Evolutionary conservation across 2,329 filamentous ascomycete species (phyloP), one percentile per base, ranked within the genome.

Genomic region (Hymenoscyphus occultus): DNA sequence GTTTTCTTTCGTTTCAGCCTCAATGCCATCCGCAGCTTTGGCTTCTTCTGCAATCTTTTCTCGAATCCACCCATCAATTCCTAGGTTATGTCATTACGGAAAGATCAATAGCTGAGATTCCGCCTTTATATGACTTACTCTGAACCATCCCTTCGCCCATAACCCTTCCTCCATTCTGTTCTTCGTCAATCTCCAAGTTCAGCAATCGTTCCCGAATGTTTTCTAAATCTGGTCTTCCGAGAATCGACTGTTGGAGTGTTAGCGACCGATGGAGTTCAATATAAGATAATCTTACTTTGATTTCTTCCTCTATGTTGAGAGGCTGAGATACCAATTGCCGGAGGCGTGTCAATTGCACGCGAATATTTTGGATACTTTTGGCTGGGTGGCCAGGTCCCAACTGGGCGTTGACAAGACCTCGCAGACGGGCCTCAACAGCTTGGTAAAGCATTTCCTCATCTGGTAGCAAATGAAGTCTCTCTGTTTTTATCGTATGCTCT

Each of bases 291-390:
- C 5, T 13, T 39, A 64, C 65, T 60, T 64, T 60, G 1, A 61
- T 57, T 5, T 57, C 6, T 19, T 59, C n/a, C 57, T 67, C 65
- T 2, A 61, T 54, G 3, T 63, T 35, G 13, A 67, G 39, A 0
- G 65, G 65, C 59, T 65, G 61, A 6, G 65, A 58, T 4, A 59
- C 65, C 59, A 63, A 61, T 32, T 61, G 59, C 39, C 59, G 32
- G 19, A 61, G 39, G 10, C 42, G 35, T 35, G 42, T 54, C 14
- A 61, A 5, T 14, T 51, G 59, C 14, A 54, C 40, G 5, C 32
- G 4, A 14, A 61, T 14, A 22, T 61, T n/a, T 7, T 9, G 31
- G n/a, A 51, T 5, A 9, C 31, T 54, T 10, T 61, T 54, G 19
- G 13, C 16, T 12, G 28, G n/a, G 13, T 61, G 22, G 6, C n/a